Conservation (phyloP, 1,284 basidiomycete species). For the Apiotrichum laibachii region DNA sequence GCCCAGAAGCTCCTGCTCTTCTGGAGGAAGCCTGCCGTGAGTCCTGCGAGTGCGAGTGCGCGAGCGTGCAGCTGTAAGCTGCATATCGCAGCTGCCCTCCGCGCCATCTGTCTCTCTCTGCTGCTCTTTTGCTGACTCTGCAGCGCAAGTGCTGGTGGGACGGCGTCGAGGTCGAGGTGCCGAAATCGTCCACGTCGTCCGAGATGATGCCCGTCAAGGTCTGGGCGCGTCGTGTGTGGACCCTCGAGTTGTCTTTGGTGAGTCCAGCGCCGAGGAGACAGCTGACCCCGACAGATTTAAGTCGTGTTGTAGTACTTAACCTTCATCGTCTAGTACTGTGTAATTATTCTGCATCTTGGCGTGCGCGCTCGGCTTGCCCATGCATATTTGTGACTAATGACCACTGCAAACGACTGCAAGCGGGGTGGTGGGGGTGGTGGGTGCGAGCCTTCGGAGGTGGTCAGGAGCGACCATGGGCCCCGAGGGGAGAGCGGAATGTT, state of each 20-base stretch:
- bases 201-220: constrained; percentile 67
- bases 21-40: constrained; percentile 96
- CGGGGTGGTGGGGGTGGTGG: too few species aligned
- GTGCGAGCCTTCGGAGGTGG: too few species aligned
- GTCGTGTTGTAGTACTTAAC: constrained; percentile 6
- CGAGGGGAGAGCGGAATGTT: too few species aligned
- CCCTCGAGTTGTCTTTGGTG: constrained; percentile 90
- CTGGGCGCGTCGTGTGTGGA: constrained; percentile 97
- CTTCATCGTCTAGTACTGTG: constrained; percentile 5
- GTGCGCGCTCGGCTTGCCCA: not conserved
- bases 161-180: constrained; percentile 83
- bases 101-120: too few species aligned
- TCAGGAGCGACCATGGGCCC: too few species aligned
- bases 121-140: not conserved
- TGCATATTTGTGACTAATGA: constrained; percentile 8
- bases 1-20: constrained; percentile 96
- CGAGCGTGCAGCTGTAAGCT: not conserved
- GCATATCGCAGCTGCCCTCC: not conserved
- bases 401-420: not conserved
- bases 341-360: constrained; percentile 5
- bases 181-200: constrained; percentile 48
- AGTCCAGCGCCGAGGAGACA: constrained; percentile 44
- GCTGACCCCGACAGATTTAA: constrained; percentile 1
- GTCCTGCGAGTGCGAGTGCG: constrained; percentile 41
- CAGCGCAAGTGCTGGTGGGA: constrained; percentile 99